These are phyloP conservation scores for Saksenaea oblongispora DNA, from an alignment of 371 early-diverging fungal genomes.

Conservation along the genomic window DNA sequence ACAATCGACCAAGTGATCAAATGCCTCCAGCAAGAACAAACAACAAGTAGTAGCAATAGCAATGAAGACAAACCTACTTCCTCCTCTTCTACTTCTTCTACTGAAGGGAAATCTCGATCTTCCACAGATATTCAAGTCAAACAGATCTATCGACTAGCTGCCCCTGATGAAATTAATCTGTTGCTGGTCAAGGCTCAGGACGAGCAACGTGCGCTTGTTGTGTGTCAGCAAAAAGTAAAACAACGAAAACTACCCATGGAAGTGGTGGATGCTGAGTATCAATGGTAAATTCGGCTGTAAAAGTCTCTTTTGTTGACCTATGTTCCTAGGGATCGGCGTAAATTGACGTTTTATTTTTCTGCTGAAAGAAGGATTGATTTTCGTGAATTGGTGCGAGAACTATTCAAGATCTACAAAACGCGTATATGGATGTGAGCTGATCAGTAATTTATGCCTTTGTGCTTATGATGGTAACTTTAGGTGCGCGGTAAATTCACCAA, in stretches of 20 bases:
- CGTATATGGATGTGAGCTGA: constrained; percentile 94
- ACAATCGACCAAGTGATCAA: constrained; percentile 55
- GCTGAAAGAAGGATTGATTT: constrained; percentile 97
- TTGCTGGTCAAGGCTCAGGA: constrained; percentile 78
- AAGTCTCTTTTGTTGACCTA: neutral
- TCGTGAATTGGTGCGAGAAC: constrained; percentile 96
- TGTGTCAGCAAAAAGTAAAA: constrained; percentile 87
- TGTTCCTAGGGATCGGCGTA: constrained; percentile 82
- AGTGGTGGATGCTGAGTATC: constrained; percentile 96
- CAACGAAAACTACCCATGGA: constrained; percentile 91
- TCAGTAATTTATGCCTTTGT: neutral
- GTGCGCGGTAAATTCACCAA: constrained; percentile 20
- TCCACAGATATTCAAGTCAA: constrained; percentile 61
- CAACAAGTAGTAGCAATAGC: constrained; percentile 3
- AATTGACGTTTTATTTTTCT: constrained; percentile 93
- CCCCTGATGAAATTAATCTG: constrained; percentile 72
- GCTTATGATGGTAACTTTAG: neutral
- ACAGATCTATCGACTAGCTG: constrained; percentile 85
- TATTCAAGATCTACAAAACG: constrained; percentile 99
- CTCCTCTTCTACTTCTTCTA: constrained; percentile 1
- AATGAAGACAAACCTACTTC: constrained; percentile 23
- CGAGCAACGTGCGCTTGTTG: constrained; percentile 82
- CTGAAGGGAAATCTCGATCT: constrained; percentile 10
- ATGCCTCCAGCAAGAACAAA: constrained; percentile 10
- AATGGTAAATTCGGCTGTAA: constrained; percentile 65